A percentile compares a stretch with the other conserved stretches of the same genome.
phyloP scores from a whole-genome alignment of 352 stramenopile genomes.

The Phytopythium sindhum region DNA sequence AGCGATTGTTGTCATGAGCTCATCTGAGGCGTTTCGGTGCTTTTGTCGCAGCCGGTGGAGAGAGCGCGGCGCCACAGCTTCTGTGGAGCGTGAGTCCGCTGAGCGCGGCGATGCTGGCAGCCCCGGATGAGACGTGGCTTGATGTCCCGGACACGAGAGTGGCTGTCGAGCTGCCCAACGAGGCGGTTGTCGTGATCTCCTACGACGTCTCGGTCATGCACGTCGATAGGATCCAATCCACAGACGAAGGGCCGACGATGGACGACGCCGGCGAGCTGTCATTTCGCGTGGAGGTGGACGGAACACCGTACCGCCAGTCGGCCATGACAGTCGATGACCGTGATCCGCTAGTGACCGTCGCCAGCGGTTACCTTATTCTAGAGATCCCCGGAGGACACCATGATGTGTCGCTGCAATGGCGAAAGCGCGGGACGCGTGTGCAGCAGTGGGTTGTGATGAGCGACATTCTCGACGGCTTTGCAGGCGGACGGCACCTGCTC shows the following conservation, averaged over 20 bases:
- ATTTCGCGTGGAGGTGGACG: conserved; percentile 59
- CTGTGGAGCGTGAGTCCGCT: conserved; percentile 67
- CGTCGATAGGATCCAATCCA: conserved; percentile 11
- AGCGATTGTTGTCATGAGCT: neutral
- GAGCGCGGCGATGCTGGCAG: conserved; percentile 23
- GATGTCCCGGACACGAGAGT: conserved; percentile 57
- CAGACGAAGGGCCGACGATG: conserved; percentile 4
- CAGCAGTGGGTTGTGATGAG: conserved; percentile 58
- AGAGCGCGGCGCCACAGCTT: conserved; percentile 39
- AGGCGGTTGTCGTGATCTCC: conserved; percentile 57
- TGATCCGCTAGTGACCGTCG: conserved; percentile 48
- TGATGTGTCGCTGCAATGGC: conserved; percentile 60
- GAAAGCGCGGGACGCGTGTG: conserved; percentile 50
- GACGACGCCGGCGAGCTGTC: conserved; percentile 46
- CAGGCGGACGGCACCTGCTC: conserved; percentile 50
- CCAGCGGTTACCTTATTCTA: conserved; percentile 55
- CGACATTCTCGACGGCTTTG: conserved; percentile 64
- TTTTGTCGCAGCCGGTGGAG: neutral
- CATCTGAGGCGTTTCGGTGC: neutral
- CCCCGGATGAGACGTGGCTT: conserved; percentile 39
- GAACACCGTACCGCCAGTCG: conserved; percentile 58
- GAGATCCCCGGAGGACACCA: conserved; percentile 51
- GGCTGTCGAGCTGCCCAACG: conserved; percentile 44
- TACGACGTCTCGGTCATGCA: conserved; percentile 69
- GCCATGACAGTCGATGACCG: conserved; percentile 55